Evolutionary conservation across 345 rosid genomes (phyloP).

Genomic region (Lagerstroemia speciosa): DNA sequence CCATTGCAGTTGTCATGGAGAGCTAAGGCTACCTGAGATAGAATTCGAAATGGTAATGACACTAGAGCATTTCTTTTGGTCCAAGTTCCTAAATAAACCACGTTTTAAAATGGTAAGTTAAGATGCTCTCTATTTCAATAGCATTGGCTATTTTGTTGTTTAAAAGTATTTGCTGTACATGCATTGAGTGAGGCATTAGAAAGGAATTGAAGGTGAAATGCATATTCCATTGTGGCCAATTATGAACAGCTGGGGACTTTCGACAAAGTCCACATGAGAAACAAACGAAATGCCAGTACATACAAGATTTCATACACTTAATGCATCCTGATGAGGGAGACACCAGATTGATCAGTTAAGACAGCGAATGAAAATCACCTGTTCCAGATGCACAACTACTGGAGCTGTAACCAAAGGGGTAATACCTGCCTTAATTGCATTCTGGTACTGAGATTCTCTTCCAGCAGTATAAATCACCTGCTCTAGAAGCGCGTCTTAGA

Average conservation of each 20-base stretch:
- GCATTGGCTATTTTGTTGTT: constrained; percentile 89
- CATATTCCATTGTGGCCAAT: neutral
- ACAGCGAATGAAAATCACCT: neutral
- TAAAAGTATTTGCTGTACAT: constrained; percentile 58
- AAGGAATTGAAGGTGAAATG: neutral
- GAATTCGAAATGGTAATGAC: neutral
- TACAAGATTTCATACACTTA: neutral
- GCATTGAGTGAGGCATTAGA: neutral
- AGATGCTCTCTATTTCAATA: constrained; percentile 77
- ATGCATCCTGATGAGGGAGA: neutral
- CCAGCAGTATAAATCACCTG: constrained; percentile 87
- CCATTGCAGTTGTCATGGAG: constrained; percentile 98
- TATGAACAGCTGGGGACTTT: neutral
- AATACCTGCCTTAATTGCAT: constrained; percentile 48
- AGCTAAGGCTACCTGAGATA: constrained; percentile 91
- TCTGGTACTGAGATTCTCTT: constrained; percentile 62
- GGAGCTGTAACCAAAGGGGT: constrained; percentile 61
- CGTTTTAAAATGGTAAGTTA: neutral
- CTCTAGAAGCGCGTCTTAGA: neutral
- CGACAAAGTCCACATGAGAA: neutral
- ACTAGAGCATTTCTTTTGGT: neutral
- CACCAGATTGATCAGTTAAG: neutral
- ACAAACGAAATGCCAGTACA: too few relatives aligned
- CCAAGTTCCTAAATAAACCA: too few relatives aligned
- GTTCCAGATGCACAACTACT: constrained; percentile 49